Conservation (phyloP, 495 filamentous ascomycete species). For the Physcia stellaris region DNA sequence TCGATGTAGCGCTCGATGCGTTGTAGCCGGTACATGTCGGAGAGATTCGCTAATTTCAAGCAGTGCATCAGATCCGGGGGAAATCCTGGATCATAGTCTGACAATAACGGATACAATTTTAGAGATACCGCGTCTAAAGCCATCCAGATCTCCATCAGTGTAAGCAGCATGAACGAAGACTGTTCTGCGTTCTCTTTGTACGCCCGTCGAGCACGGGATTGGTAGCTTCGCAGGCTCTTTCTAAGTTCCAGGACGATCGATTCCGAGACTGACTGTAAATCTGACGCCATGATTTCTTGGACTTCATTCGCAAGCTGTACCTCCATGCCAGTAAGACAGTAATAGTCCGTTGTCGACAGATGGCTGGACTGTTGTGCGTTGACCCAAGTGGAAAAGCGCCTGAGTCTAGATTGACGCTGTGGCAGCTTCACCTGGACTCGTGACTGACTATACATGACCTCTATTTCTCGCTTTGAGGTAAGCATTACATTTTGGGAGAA, state of each 20-base stretch:
- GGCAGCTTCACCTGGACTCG: no score
- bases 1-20: neutral
- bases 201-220: neutral
- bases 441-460: no score
- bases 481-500: no score
- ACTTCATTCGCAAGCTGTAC: neutral
- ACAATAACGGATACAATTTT: neutral
- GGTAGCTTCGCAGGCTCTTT: no score
- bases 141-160: neutral
- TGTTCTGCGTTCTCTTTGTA: neutral
- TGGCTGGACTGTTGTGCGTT: neutral
- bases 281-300: neutral
- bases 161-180: conserved; percentile 1
- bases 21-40: conserved; percentile 1
- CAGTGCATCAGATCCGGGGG: neutral
- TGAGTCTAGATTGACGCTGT: no score
- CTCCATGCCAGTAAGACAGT: neutral
- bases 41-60: neutral
- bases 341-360: neutral
- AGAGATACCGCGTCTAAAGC: neutral
- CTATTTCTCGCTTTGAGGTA: no score
- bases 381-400: neutral
- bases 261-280: neutral
- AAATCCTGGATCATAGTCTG: neutral
- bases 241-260: no score